Percentiles rank a stretch among this genome's conserved stretches.
Evolutionary conservation across 1,284 basidiomycete genomes (phyloP).

Genomic region (Malassezia brasiliensis): DNA sequence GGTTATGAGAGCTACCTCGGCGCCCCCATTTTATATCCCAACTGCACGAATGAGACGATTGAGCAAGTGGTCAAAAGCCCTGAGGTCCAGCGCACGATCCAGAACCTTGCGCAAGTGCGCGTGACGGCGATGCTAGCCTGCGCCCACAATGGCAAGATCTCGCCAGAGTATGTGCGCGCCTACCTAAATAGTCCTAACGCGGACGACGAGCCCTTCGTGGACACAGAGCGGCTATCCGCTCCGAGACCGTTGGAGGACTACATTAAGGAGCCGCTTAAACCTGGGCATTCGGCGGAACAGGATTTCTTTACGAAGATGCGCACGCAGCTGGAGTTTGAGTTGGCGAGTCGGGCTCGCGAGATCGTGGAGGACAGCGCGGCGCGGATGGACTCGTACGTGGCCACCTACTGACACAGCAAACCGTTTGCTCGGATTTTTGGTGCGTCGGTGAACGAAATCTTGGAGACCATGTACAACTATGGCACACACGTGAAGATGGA

Average conservation of each 20-base stretch:
- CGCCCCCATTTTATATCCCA: slow-evolving; percentile 33
- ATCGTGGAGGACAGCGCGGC: slow-evolving; percentile 18
- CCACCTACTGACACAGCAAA: not conserved
- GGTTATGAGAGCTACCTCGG: slow-evolving; percentile 42
- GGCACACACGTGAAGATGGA: slow-evolving; percentile 42
- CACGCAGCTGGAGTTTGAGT: slow-evolving; percentile 17
- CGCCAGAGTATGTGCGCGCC: not conserved
- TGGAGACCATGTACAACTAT: slow-evolving; percentile 47
- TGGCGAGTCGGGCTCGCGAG: slow-evolving; percentile 23
- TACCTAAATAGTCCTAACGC: not conserved
- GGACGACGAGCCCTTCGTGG: not conserved
- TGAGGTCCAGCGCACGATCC: slow-evolving; percentile 32
- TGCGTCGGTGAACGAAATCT: slow-evolving; percentile 46
- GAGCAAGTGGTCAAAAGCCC: slow-evolving; percentile 30
- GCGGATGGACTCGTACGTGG: slow-evolving; percentile 4
- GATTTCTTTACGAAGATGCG: slow-evolving; percentile 1
- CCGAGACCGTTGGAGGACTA: not conserved
- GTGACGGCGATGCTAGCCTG: not conserved
- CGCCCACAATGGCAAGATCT: slow-evolving; percentile 2
- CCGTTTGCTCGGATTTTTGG: slow-evolving; percentile 30
- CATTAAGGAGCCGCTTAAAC: not conserved
- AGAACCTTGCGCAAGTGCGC: not conserved
- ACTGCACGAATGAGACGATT: slow-evolving; percentile 30
- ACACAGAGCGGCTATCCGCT: not conserved
- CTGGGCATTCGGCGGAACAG: not conserved